Base-by-base conservation (phyloP, 495 filamentous ascomycete species). In the Penicillium goetzii region DNA sequence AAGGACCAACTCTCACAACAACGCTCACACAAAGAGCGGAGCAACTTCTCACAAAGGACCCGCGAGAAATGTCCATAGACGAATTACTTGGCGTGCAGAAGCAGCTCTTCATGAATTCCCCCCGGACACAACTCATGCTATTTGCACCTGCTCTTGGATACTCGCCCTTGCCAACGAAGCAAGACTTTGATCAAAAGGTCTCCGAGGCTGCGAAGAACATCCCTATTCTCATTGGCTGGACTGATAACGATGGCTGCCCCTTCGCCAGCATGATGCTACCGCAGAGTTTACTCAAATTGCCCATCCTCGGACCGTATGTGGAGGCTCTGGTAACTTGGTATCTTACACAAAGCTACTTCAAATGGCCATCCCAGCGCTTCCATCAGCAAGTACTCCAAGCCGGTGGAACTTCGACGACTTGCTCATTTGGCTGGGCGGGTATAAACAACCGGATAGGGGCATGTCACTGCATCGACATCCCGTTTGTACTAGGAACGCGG, bases 151-250 rank as follows among this genome's bases (percentile, higher is more conserved):
- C 17, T 32, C 51, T 65, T 17, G 62, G 62, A 34, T 52, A 32
- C 41, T 15, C 47, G 6, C 58, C 62, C 28, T 23, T 60, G 4
- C 58, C 62, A 14, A 23, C 32, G 23, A 45, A 60, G n/a, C 4
- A 51, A 28, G 58, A 61, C n/a, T 65, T 65, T 45, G 62, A 65
- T 26, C n/a, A 12, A 17, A 65, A 19, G 14, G 14, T 65, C 1
- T 21, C 40, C 1, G 33, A 60, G 19, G 43, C 25, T n/a, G 34
- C 32, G 10, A 47, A 38, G 10, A 12, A 33, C 14, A 56, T 65
- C n/a, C 58, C 62, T 5, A 65, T 65, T 41, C 23, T 65, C 4
- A 61, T 61, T n/a, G 62, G 58, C 15, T 65, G 58, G 58, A 65
- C 62, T 21, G 43, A 19, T 34, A 33, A 65, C 47, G 58, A 61